Base-by-base conservation (phyloP, 257 asterid genomes). In the Osmanthus fragrans region DNA sequence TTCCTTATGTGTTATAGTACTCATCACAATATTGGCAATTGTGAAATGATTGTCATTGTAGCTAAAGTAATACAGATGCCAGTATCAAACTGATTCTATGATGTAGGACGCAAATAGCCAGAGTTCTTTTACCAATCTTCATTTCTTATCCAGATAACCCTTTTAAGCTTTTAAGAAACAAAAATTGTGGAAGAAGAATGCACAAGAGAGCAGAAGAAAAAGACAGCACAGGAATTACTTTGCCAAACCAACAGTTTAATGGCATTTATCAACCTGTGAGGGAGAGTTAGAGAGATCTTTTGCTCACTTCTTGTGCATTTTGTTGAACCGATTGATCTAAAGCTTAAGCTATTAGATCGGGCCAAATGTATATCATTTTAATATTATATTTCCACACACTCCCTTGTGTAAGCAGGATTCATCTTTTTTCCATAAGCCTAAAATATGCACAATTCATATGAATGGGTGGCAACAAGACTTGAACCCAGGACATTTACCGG, bases 211-310 rank as follows among this genome's bases (percentile, higher is more conserved):
- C 68, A 21, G 33, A 60, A 25, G 68, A 60, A 60, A 21, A 60
- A 23, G 4, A 23, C 68, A 60, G 68, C 32, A 21, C 32, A 21
- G 32, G 33, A 60, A 60, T 60, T 58, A 58, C 30, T 73, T 73
- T 8, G 39, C 1, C 51, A 45, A 64, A 76, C 63, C 56, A 74
- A 78, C 72, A n/a, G 9, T 42, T 68, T 39, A 54, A 45, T 56
- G 64, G 78, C 64, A 80, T 67, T 60, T 21, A 60, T 60, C 3
- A 60, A 60, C 68, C 19, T 54, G 25, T 3, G 13, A 23, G 73
- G 74, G 72, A 23, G 77, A 25, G 63, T n/a, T 51, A 67, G 72
- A 30, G 42, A 47, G 79, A 67, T 58, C 49, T 73, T 76, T 63
- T 71, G 73, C 73, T 68, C 69, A 4, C 76, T 78, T 58, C 68